Base-by-base conservation (phyloP, 345 rosid species). In the Boechera retrofracta region DNA sequence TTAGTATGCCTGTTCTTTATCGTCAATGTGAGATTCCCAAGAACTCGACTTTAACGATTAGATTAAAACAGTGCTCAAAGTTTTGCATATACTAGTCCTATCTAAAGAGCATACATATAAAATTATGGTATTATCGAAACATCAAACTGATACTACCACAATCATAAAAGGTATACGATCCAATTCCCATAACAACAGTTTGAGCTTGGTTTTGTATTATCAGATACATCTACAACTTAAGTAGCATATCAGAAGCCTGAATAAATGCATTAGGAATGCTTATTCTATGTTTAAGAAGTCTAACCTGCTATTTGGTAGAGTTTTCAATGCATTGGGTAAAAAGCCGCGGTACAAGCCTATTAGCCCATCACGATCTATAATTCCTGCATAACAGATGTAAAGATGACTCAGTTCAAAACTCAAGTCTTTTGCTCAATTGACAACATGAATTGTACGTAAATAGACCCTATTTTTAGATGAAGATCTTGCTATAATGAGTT, bases 301-400 rank as follows among this genome's bases (percentile, higher is more conserved):
- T 69, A 49, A 92, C 99, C 98, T 95, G 99, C 91, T 92, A 74
- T 88, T 92, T 63, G 99, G 98, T 66, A 95, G 88, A 82, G 57
- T 90, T 82, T 95, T 95, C 76, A 90, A 81, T 39, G 98, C 97
- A 79, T 95, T 95, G 60, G 99, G 94, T 63, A 95, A 52, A 83
- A 95, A 92, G 48, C 98, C 98, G n/a, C 98, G 86, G 69, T 92
- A 92, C 81, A 92, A 83, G 61, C 97, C 99, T 44, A 83, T 62
- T 38, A 86, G 69, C 71, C 97, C 97, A 77, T 89, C 94, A 45
- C 89, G 87, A 60, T 83, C 84, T 44, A 44, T 44, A 42, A 93
- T 91, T 71, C 97, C 98, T 93, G 85, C 65, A 77, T 21, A 35
- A 56, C 21, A 72, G 6, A 47, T 38, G 67, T 48, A 36, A 55